Percentiles rank a stretch among this genome's conserved stretches.
Evolutionary conservation across 306 rosid genomes (phyloP).

Genomic region (Quercus glauca): DNA sequence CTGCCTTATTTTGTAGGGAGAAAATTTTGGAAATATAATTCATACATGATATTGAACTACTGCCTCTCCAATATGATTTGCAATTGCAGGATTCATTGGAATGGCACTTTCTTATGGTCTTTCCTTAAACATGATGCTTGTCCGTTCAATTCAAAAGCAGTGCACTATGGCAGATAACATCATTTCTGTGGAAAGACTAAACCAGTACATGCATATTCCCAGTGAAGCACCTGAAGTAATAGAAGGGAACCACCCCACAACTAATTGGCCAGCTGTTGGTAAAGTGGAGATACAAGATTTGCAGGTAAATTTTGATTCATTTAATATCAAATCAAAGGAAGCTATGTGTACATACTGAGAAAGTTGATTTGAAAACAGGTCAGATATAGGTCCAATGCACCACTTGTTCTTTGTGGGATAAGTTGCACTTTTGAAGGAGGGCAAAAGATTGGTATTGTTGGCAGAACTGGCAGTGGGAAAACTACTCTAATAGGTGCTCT

Average conservation of each 20-base stretch:
- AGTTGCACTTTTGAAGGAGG: conserved; percentile 60
- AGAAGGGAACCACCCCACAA: conserved; percentile 56
- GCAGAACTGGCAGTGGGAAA: conserved; percentile 60
- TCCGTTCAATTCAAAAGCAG: conserved; percentile 58
- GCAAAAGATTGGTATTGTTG: conserved; percentile 56
- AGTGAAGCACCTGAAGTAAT: conserved; percentile 74
- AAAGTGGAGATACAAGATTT: conserved; percentile 64
- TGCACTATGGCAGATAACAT: conserved; percentile 68
- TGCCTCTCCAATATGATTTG: neutral
- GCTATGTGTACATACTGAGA: neutral
- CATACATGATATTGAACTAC: neutral
- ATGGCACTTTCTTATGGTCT: conserved; percentile 92
- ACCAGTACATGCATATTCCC: conserved; percentile 69
- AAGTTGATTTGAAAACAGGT: conserved; percentile 29
- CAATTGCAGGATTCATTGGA: conserved; percentile 62
- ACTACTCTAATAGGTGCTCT: conserved; percentile 62
- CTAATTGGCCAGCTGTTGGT: conserved; percentile 64
- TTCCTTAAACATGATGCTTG: conserved; percentile 49
- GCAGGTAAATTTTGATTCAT: conserved; percentile 31
- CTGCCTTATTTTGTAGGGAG: neutral
- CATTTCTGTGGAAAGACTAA: conserved; percentile 73
- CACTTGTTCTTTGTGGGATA: conserved; percentile 53
- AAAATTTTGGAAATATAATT: neutral
- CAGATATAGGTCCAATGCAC: conserved; percentile 39
- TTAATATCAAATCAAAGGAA: neutral